Evolutionary conservation across 2,329 filamentous ascomycete genomes (phyloP).

Genomic region (Ambrosiella beaveri): DNA sequence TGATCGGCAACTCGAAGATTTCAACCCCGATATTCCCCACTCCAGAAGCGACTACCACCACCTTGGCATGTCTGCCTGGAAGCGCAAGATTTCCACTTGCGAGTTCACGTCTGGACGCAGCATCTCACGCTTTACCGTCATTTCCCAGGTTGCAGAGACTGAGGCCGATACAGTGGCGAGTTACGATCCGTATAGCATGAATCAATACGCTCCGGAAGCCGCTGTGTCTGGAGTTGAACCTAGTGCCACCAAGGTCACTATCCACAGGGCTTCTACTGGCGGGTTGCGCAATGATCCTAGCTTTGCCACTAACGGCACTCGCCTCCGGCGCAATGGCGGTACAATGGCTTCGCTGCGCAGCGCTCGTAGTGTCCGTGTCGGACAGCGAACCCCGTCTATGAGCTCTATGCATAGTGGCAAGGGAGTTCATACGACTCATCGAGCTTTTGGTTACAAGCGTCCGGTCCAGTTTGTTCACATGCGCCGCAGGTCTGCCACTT

Average conservation of each 20-base stretch:
- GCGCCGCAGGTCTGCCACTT: slow-evolving; percentile 16
- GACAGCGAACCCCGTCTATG: slow-evolving; percentile 21
- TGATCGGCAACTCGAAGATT: slow-evolving; percentile 74
- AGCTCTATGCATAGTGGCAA: slow-evolving; percentile 31
- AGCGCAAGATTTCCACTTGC: slow-evolving; percentile 43
- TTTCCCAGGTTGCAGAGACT: slow-evolving; percentile 40
- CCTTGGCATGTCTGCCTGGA: slow-evolving; percentile 40
- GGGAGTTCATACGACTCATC: slow-evolving; percentile 6
- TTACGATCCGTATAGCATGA: slow-evolving; percentile 73
- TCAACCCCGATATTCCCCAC: slow-evolving; percentile 61
- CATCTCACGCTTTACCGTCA: slow-evolving; percentile 46
- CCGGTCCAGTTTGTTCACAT: slow-evolving; percentile 37
- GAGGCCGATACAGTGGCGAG: slow-evolving; percentile 38
- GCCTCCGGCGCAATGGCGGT: slow-evolving; percentile 4
- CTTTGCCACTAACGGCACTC: not conserved
- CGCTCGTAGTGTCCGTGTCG: slow-evolving; percentile 1
- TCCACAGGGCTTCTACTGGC: slow-evolving; percentile 30
- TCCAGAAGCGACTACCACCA: slow-evolving; percentile 88
- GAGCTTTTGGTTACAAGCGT: slow-evolving; percentile 29
- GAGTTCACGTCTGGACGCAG: slow-evolving; percentile 39
- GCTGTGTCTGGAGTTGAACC: slow-evolving; percentile 21
- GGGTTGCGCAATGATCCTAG: slow-evolving; percentile 16
- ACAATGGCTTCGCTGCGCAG: slow-evolving; percentile 10
- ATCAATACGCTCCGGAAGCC: slow-evolving; percentile 17
- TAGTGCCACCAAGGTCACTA: slow-evolving; percentile 48